phyloP scores from a whole-genome alignment of 148 eudicot species.

The Heliamphora exappendiculata region DNA sequence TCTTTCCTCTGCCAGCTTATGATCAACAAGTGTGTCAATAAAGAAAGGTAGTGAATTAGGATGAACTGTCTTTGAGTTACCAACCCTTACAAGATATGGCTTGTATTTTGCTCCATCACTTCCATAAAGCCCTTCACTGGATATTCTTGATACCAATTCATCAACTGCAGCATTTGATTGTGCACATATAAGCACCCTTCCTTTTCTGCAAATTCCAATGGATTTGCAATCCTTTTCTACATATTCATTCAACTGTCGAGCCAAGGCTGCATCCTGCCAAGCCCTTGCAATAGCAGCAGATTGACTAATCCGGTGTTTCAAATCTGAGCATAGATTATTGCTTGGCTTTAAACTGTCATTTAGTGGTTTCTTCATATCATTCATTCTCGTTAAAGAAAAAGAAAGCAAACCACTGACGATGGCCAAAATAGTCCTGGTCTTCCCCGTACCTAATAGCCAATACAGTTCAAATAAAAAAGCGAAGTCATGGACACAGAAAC shows the following conservation, averaged over 20 bases:
- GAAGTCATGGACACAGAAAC: not conserved
- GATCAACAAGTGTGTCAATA: slow-evolving; percentile 91
- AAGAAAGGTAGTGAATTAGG: slow-evolving; percentile 81
- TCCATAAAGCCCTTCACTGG: slow-evolving; percentile 83
- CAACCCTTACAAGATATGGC: slow-evolving; percentile 98
- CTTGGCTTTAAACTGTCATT: slow-evolving; percentile 22
- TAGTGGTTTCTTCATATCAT: slow-evolving; percentile 31
- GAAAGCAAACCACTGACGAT: slow-evolving; percentile 80
- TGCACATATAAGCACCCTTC: slow-evolving; percentile 95
- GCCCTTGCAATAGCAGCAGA: slow-evolving; percentile 94
- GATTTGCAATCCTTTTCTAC: slow-evolving; percentile 35
- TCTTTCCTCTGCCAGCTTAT: slow-evolving; percentile 66
- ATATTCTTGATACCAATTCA: slow-evolving; percentile 88
- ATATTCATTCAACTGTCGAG: slow-evolving; percentile 62
- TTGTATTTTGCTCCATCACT: slow-evolving; percentile 69
- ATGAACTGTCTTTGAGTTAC: slow-evolving; percentile 91
- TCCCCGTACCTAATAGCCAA: slow-evolving; percentile 68
- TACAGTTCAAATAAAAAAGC: not conserved
- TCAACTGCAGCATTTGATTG: slow-evolving; percentile 99
- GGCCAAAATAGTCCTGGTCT: slow-evolving; percentile 89
- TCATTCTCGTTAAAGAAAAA: slow-evolving; percentile 26
- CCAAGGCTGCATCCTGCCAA: slow-evolving; percentile 99
- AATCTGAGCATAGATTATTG: slow-evolving; percentile 29
- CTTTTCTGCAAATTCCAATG: slow-evolving; percentile 30
- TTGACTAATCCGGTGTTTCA: slow-evolving; percentile 43